These are phyloP conservation scores for Penicillium sp. DNA, from an alignment of 2,329 filamentous ascomycete genomes.

Conservation along the genomic window DNA sequence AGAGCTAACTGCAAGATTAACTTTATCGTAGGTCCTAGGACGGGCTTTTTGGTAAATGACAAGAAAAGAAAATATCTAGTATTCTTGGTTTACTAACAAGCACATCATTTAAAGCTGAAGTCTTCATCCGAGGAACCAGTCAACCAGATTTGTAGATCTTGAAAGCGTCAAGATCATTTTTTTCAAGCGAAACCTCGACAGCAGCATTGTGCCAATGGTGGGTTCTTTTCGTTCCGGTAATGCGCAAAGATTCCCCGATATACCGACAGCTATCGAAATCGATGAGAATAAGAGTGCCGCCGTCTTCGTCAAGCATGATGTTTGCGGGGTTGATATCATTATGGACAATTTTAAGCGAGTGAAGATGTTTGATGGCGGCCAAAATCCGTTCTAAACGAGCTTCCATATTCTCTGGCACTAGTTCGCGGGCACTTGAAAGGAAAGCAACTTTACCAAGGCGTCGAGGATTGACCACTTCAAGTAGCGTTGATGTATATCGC, in stretches of 20 bases:
- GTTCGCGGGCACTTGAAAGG: too few relatives aligned
- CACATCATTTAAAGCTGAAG: too few relatives aligned
- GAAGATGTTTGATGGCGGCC: conserved; percentile 29
- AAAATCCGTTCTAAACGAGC: too few relatives aligned
- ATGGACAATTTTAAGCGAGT: conserved; percentile 29
- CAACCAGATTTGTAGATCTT: conserved; percentile 12
- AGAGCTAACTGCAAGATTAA: too few relatives aligned
- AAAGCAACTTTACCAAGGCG: conserved; percentile 10
- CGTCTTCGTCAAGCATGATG: conserved; percentile 30
- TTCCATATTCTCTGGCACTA: too few relatives aligned
- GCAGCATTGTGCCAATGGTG: conserved; percentile 19
- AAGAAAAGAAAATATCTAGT: too few relatives aligned
- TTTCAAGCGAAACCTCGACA: conserved; percentile 14
- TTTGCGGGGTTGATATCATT: conserved; percentile 35
- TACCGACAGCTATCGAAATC: conserved; percentile 33
- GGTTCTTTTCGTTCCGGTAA: conserved; percentile 19
- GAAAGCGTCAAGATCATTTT: conserved; percentile 23
- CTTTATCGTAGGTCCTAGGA: too few relatives aligned
- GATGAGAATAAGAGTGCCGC: conserved; percentile 26
- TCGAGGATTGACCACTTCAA: conserved; percentile 23
- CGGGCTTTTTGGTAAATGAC: too few relatives aligned
- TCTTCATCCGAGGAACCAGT: too few relatives aligned
- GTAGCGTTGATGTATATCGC: conserved; percentile 23
- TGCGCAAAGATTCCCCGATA: conserved; percentile 18
- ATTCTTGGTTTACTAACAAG: too few relatives aligned